Conservation (phyloP, 495 filamentous ascomycete genomes). For the Lasiosphaeria ovina region DNA sequence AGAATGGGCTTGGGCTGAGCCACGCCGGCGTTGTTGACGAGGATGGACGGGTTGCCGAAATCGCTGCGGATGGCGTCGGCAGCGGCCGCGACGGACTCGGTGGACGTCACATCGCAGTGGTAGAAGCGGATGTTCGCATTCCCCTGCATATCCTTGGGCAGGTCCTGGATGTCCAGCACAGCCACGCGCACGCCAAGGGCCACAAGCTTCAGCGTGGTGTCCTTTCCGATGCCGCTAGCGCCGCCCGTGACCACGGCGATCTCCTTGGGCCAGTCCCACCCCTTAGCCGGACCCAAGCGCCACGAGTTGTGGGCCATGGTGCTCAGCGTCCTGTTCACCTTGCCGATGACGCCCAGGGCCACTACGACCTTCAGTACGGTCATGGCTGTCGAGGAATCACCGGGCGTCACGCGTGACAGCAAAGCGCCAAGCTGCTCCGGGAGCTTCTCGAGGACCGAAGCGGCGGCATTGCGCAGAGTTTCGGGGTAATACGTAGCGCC, state of each 20-base stretch:
- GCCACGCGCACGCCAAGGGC: slow-evolving; percentile 56
- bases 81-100: slow-evolving; percentile 41
- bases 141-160: slow-evolving; percentile 38
- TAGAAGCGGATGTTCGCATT: slow-evolving; percentile 53
- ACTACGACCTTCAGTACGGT: slow-evolving; percentile 39
- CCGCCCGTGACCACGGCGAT: slow-evolving; percentile 67
- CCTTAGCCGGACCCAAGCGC: slow-evolving; percentile 19
- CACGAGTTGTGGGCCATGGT: slow-evolving; percentile 39
- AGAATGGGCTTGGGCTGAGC: slow-evolving; percentile 57
- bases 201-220: slow-evolving; percentile 55
- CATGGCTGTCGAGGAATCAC: not conserved
- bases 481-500: not conserved
- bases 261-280: slow-evolving; percentile 59
- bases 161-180: slow-evolving; percentile 61
- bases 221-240: slow-evolving; percentile 60
- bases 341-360: slow-evolving; percentile 39
- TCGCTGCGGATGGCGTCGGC: slow-evolving; percentile 48
- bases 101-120: slow-evolving; percentile 58
- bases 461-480: not conserved
- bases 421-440: too few relatives aligned
- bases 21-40: slow-evolving; percentile 72
- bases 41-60: slow-evolving; percentile 60
- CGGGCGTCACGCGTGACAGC: too few relatives aligned
- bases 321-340: slow-evolving; percentile 47
- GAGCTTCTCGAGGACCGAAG: not conserved